Evolutionary conservation across 208 protist species (phyloP).

Genomic region (Strigomonas culicis): DNA sequence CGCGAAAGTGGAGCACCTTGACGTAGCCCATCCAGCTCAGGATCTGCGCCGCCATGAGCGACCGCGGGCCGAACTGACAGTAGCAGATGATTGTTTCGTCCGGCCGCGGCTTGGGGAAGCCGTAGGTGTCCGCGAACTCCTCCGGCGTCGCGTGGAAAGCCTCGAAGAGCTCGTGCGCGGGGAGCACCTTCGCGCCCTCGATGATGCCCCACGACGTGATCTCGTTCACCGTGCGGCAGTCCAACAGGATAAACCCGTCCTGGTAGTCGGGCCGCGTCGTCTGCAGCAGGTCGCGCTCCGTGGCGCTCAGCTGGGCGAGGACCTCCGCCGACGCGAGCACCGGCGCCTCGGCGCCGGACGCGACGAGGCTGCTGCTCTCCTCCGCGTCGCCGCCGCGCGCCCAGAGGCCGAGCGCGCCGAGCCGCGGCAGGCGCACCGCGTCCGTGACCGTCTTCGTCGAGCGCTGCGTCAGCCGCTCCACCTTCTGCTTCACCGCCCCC

Average conservation of each 20-base stretch:
- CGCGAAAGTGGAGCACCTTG: constrained; percentile 72
- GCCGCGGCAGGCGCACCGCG: constrained; percentile 25
- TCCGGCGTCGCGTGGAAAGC: constrained; percentile 73
- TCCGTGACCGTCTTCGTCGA: constrained; percentile 31
- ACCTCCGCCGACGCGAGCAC: constrained; percentile 39
- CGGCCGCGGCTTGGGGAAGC: constrained; percentile 65
- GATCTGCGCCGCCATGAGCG: constrained; percentile 80
- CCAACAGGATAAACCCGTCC: constrained; percentile 70
- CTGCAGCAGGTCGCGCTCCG: constrained; percentile 48
- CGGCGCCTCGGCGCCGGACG: constrained; percentile 26
- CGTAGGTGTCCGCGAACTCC: constrained; percentile 65
- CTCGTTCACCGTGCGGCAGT: constrained; percentile 84
- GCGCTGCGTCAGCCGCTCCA: constrained; percentile 41
- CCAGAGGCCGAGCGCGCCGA: constrained; percentile 29
- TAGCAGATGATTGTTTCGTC: constrained; percentile 79
- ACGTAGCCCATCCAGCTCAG: constrained; percentile 82
- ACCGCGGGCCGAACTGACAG: constrained; percentile 77
- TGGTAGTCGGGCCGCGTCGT: constrained; percentile 65
- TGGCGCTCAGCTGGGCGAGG: constrained; percentile 32
- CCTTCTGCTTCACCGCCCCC: constrained; percentile 33
- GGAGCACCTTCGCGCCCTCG: constrained; percentile 77
- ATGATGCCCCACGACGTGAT: constrained; percentile 84
- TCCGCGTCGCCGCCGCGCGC: constrained; percentile 12
- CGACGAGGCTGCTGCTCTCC: constrained; percentile 26
- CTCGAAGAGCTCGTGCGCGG: constrained; percentile 80